Base-by-base conservation (phyloP, 441 rosid genomes). In the Pelargonium exstipulatum region DNA sequence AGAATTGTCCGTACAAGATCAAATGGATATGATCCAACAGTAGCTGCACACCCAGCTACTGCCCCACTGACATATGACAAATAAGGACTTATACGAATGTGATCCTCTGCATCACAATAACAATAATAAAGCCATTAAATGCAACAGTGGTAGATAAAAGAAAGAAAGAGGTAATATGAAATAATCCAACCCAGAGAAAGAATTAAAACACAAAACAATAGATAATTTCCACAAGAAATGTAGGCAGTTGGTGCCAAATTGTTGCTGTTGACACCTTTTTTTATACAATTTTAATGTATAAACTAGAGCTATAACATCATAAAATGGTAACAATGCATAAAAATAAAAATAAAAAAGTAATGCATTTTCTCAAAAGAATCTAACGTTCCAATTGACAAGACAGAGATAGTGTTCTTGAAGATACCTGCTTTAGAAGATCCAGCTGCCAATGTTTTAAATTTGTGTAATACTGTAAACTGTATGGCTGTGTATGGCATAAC, bases 21-120 rank as follows among this genome's bases (percentile, higher is more conserved):
- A 76, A 95, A 95, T 16, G 97, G 99, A 82, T 91, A 91, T 24
- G 99, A 88, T 64, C 99, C 99, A 79, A 95, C 62, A 7, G 97
- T 95, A 74, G 99, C 97, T 46, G 92, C 90, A 83, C 94, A 95
- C 66, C 96, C 99, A 64, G 97, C 97, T 76, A 91, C 73, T 35
- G 92, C 95, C 71, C 99, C 99, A 67, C 97, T 94, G 62, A 88
- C 53, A 55, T 85, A 94, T 22, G 99, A 90, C 64, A 94, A 76
- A 71, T 91, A 91, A 32, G 97, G 96, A 69, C 96, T 91, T 82
- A 90, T 73, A 62, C 83, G 83, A 68, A 86, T 76, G 79, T 94
- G 99, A 83, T 90, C 92, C 84, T 81, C 99, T 95, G 91, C 86
- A 78, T 65, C 62, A 64, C 62, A 46, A 62, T 14, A 69, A 65